Conservation (phyloP, 164 flowering plant species). For the Liquidambar formosana region DNA sequence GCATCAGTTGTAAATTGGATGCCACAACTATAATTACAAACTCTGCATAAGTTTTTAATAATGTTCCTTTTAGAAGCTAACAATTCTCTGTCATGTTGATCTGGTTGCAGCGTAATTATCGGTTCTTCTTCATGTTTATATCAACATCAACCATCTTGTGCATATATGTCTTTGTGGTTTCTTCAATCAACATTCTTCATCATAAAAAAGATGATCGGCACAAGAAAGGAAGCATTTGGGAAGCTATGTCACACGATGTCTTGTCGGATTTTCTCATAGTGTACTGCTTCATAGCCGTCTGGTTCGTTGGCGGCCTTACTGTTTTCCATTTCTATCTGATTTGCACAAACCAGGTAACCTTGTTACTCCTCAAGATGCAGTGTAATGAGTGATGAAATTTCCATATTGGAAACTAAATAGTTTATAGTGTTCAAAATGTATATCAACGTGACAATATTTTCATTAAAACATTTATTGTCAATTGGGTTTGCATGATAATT, state of each 20-base stretch:
- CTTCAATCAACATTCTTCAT: slow-evolving; percentile 55
- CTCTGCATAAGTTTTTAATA: too few relatives aligned
- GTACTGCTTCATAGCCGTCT: slow-evolving; percentile 84
- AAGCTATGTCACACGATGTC: slow-evolving; percentile 46
- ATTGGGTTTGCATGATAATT: too few relatives aligned
- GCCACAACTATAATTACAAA: too few relatives aligned
- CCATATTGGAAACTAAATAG: not conserved
- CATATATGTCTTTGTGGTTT: slow-evolving; percentile 63
- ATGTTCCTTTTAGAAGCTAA: slow-evolving; percentile 11
- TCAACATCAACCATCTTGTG: slow-evolving; percentile 71
- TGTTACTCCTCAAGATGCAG: slow-evolving; percentile 5
- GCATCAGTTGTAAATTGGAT: too few relatives aligned
- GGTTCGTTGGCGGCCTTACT: slow-evolving; percentile 97
- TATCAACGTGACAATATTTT: too few relatives aligned
- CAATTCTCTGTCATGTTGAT: not conserved
- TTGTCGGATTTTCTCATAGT: slow-evolving; percentile 66
- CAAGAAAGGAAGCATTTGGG: slow-evolving; percentile 26
- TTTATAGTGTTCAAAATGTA: too few relatives aligned
- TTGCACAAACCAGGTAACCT: slow-evolving; percentile 69
- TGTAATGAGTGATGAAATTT: not conserved
- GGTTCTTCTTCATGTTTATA: slow-evolving; percentile 77
- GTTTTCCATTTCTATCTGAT: slow-evolving; percentile 82
- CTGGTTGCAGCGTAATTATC: slow-evolving; percentile 86
- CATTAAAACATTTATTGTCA: too few relatives aligned
- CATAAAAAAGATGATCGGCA: too few relatives aligned